Conservation (phyloP, 768 basidiomycete species). For the Phlebiopsis gigantea region DNA sequence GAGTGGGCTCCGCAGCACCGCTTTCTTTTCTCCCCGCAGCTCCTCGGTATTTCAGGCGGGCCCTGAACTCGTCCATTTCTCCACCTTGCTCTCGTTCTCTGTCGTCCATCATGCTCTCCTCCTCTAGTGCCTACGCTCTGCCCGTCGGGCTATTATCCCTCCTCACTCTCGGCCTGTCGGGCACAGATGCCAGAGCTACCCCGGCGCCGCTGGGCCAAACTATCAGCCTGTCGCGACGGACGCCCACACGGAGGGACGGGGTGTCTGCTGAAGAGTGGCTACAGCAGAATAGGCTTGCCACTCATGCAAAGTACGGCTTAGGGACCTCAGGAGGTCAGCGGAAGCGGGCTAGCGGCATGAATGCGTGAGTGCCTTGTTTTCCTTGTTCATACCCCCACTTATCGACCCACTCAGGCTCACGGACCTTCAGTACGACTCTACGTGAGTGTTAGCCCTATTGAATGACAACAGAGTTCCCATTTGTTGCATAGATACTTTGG, state of each 20-base stretch:
- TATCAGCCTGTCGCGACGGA: conserved; percentile 6
- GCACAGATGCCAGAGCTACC: conserved; percentile 8
- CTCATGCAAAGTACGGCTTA: conserved; percentile 26
- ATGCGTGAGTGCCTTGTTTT: conserved; percentile 7
- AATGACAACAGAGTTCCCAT: conserved; percentile 1
- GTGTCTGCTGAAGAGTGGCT: conserved; percentile 17
- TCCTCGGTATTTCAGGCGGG: conserved; percentile 8
- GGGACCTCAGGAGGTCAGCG: neutral
- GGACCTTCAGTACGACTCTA: conserved; percentile 65
- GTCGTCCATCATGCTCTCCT: conserved; percentile 5
- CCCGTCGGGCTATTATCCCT: conserved; percentile 6
- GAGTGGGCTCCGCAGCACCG: conserved; percentile 6
- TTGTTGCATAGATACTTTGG: conserved; percentile 56
- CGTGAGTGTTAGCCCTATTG: conserved; percentile 31
- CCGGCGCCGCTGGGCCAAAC: neutral
- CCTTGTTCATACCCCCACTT: neutral
- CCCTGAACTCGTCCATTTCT: neutral
- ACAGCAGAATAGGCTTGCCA: conserved; percentile 18
- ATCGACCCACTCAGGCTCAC: conserved; percentile 38
- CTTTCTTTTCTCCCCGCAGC: neutral
- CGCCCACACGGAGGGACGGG: neutral
- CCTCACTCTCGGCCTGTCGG: conserved; percentile 4
- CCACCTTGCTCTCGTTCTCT: neutral
- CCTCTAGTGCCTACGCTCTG: neutral
- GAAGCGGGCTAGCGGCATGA: conserved; percentile 21